Evolutionary conservation across 78 protist genomes (phyloP).

Genomic region (Chrysochromulina parva): DNA sequence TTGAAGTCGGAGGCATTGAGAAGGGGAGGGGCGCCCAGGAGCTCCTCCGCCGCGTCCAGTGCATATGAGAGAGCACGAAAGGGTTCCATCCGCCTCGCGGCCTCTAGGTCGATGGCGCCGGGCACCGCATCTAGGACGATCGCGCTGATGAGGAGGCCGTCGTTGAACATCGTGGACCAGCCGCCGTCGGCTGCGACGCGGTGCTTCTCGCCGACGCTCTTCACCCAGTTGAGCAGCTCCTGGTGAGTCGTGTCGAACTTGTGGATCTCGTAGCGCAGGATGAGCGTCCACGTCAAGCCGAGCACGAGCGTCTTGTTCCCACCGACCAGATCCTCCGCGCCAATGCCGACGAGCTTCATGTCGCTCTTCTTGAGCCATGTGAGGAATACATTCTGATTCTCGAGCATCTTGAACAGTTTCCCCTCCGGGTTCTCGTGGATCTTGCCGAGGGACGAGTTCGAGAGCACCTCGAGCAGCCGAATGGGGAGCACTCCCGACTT

Average conservation of each 20-base stretch:
- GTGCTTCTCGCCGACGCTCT: too few species aligned
- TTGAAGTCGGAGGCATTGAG: too few species aligned
- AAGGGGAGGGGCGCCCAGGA: too few species aligned
- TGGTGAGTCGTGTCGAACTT: constrained; percentile 17
- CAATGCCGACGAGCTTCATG: constrained; percentile 73
- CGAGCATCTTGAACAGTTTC: constrained; percentile 65
- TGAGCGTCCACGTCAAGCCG: constrained; percentile 82
- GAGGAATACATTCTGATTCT: constrained; percentile 65
- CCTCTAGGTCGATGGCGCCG: too few species aligned
- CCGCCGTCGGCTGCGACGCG: too few species aligned
- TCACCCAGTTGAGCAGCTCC: neutral
- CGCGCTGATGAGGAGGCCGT: too few species aligned
- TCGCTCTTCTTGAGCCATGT: constrained; percentile 63
- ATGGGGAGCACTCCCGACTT: neutral
- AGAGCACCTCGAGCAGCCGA: neutral
- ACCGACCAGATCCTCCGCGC: constrained; percentile 74
- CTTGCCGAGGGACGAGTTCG: neutral
- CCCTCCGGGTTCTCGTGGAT: constrained; percentile 63
- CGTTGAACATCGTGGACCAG: too few species aligned
- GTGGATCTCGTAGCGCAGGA: constrained; percentile 77
- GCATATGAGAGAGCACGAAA: too few species aligned
- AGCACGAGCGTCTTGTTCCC: constrained; percentile 70
- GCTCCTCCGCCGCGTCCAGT: too few species aligned
- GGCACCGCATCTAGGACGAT: too few species aligned
- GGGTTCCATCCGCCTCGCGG: too few species aligned